A percentile compares a stretch with the other conserved stretches of the same genome.
These are phyloP conservation scores for Aspergillus sp. DNA, from an alignment of 2,329 filamentous ascomycete genomes.

Conservation along the genomic window DNA sequence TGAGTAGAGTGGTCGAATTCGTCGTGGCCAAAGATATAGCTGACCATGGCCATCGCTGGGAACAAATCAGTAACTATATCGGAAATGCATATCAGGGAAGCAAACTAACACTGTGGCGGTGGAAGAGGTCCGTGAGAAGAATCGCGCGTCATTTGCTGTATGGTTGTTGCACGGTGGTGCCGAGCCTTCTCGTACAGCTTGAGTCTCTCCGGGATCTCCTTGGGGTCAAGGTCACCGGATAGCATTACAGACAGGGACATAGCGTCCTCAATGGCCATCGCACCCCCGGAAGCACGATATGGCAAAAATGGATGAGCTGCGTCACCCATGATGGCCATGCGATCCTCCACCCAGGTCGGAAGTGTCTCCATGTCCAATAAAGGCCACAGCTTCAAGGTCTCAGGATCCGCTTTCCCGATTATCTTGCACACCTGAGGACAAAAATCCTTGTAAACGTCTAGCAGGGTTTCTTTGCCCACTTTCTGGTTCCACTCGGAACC, in stretches of 20 bases:
- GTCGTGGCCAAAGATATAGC: constrained; percentile 53
- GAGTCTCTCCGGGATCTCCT: constrained; percentile 52
- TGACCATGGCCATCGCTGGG: constrained; percentile 27
- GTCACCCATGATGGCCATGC: constrained; percentile 59
- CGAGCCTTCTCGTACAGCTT: constrained; percentile 57
- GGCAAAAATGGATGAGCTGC: constrained; percentile 66
- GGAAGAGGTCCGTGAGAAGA: constrained; percentile 12
- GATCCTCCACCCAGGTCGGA: constrained; percentile 50
- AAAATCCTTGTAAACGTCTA: constrained; percentile 35
- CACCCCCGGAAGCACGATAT: constrained; percentile 60
- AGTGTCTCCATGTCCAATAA: constrained; percentile 60
- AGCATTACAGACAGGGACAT: constrained; percentile 56
- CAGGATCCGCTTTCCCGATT: constrained; percentile 37
- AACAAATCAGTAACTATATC: constrained; percentile 1
- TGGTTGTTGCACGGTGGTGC: constrained; percentile 51
- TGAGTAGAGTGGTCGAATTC: constrained; percentile 53
- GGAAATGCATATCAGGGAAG: neutral
- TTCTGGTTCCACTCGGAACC: constrained; percentile 30
- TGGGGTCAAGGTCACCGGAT: constrained; percentile 36
- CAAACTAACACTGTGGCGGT: constrained; percentile 10
- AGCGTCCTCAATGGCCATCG: constrained; percentile 63
- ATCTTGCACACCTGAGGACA: constrained; percentile 34
- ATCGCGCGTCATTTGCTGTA: constrained; percentile 55
- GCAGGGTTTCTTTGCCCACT: constrained; percentile 18
- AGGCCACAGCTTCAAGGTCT: constrained; percentile 53